These are phyloP conservation scores for Ophiostoma triangulosporum DNA, from an alignment of 2,329 filamentous ascomycete species.

Conservation along the genomic window DNA sequence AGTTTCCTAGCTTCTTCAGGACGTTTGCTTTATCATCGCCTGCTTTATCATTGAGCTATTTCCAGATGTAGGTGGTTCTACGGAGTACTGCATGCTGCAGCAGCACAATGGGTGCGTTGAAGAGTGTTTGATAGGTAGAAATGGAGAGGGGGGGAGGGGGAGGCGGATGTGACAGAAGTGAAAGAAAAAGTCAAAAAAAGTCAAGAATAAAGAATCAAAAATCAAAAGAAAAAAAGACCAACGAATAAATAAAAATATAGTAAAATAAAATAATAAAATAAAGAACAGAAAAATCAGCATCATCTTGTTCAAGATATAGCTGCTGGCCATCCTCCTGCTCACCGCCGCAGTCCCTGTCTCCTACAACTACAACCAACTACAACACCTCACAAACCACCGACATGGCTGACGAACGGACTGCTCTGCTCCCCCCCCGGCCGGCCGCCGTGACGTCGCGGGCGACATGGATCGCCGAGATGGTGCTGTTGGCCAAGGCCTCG, in stretches of 20 bases:
- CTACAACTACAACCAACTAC: too few relatives aligned
- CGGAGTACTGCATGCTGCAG: not conserved
- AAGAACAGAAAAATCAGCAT: not conserved
- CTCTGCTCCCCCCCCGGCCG: conserved; percentile 5
- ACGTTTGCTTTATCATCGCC: not conserved
- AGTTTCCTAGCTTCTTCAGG: not conserved
- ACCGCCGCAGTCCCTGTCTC: not conserved
- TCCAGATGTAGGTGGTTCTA: not conserved
- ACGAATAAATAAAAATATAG: not conserved
- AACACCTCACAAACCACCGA: not conserved
- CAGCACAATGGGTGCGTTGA: too few relatives aligned
- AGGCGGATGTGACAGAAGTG: not conserved
- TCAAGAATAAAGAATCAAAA: not conserved
- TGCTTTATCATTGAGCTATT: not conserved
- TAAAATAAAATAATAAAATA: not conserved
- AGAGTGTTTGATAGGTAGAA: too few relatives aligned
- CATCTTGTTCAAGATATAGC: not conserved
- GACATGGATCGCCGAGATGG: conserved; percentile 43
- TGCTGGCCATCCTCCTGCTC: not conserved
- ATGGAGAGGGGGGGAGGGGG: too few relatives aligned
- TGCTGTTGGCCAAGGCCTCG: conserved; percentile 53
- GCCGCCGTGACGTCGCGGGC: not conserved
- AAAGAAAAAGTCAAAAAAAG: not conserved
- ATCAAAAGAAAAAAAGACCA: not conserved
- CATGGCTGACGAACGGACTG: conserved; percentile 9